Evolutionary conservation across 202 grass and related monocot genomes (phyloP).

Genomic region (Panicum hallii): DNA sequence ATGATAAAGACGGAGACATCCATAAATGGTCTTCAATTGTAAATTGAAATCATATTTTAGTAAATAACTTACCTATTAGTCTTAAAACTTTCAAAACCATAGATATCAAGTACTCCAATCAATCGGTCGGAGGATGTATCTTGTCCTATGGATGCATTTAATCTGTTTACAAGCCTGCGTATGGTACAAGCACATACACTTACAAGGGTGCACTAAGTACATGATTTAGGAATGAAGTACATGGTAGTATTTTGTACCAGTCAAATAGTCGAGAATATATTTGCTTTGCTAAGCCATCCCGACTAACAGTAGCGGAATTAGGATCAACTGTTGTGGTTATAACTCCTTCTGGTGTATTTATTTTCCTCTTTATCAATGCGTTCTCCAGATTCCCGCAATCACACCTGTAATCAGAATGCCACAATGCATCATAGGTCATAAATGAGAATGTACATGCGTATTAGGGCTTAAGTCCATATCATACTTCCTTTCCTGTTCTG

Average conservation of each 20-base stretch:
- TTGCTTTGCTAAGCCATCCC: slow-evolving; percentile 91
- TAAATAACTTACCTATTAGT: slow-evolving; percentile 81
- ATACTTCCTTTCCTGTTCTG: neutral
- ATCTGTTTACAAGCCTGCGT: slow-evolving; percentile 84
- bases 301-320: slow-evolving; percentile 81
- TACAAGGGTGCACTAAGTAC: slow-evolving; percentile 4
- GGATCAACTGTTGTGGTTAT: slow-evolving; percentile 91
- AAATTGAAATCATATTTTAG: slow-evolving; percentile 34
- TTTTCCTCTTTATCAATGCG: slow-evolving; percentile 78
- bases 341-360: slow-evolving; percentile 92
- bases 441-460: neutral
- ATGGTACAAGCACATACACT: slow-evolving; percentile 29
- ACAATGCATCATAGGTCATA: neutral
- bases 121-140: slow-evolving; percentile 72
- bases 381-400: slow-evolving; percentile 74
- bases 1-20: slow-evolving; percentile 44
- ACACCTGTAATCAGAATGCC: slow-evolving; percentile 56
- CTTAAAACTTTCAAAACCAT: slow-evolving; percentile 98
- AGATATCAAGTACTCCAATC: slow-evolving; percentile 98
- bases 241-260: slow-evolving; percentile 59
- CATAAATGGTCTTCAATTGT: slow-evolving; percentile 39
- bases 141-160: slow-evolving; percentile 94
- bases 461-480: neutral
- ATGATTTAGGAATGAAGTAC: slow-evolving; percentile 18
- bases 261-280: slow-evolving; percentile 89